Conservation (phyloP, 83 land plant genomes). For the Diphasiastrum complanatum region DNA sequence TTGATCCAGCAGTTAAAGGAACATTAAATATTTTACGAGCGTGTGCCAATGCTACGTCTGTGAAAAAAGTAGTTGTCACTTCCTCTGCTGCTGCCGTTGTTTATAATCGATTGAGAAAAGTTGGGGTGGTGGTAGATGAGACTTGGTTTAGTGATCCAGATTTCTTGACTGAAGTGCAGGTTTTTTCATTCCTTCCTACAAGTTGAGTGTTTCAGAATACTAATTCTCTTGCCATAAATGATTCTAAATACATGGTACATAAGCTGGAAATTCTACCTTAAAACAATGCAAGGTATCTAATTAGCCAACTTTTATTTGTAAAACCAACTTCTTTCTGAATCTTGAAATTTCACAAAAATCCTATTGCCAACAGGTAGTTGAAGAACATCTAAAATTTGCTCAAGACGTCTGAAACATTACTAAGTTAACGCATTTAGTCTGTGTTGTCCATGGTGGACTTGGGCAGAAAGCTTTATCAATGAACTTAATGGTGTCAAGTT, state of each 20-base stretch:
- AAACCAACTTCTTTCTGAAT: neutral
- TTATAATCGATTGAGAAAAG: no score
- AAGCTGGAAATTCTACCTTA: neutral
- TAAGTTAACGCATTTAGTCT: no score
- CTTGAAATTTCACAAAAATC: neutral
- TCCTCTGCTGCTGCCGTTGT: no score
- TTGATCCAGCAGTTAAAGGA: slow-evolving; percentile 89
- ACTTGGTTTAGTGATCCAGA: slow-evolving; percentile 55
- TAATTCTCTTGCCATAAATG: neutral
- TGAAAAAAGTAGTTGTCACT: slow-evolving; percentile 64
- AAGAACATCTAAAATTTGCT: neutral
- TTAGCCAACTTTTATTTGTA: neutral
- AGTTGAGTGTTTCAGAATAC: neutral
- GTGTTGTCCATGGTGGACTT: no score
- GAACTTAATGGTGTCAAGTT: no score
- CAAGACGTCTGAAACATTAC: neutral
- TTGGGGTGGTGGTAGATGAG: slow-evolving; percentile 64
- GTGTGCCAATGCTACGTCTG: slow-evolving; percentile 46
- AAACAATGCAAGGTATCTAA: neutral
- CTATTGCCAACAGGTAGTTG: no score
- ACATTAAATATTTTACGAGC: slow-evolving; percentile 75
- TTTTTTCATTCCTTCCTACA: neutral
- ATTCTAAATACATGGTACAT: neutral
- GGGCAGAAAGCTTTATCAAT: no score
- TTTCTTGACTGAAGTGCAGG: slow-evolving; percentile 35